Evolutionary conservation across 2,329 filamentous ascomycete species (phyloP).

Genomic region (Cytospora leucostoma): DNA sequence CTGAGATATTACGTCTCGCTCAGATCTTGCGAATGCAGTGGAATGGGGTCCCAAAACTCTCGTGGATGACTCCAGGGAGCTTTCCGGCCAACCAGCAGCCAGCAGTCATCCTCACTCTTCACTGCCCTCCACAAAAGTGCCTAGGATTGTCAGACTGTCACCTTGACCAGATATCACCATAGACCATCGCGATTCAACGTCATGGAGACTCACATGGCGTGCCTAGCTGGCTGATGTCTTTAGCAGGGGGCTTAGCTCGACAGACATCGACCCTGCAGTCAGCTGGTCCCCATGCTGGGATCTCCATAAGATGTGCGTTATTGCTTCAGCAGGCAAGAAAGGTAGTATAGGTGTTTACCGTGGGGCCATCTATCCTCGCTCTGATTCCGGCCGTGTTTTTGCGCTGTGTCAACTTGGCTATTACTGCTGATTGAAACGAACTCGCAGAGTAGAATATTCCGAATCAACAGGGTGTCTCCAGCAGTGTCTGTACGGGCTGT

Average conservation of each 20-base stretch:
- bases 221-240: not conserved
- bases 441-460: not conserved
- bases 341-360: not conserved
- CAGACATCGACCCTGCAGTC: not conserved
- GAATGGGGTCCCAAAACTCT: not conserved
- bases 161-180: not conserved
- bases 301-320: not conserved
- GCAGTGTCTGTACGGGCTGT: constrained; percentile 2
- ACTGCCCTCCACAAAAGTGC: not conserved
- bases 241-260: not conserved
- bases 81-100: not conserved
- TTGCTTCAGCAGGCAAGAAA: not conserved
- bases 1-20: not conserved
- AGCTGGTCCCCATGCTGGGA: not conserved
- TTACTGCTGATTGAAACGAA: not conserved
- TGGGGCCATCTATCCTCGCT: not conserved
- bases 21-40: not conserved
- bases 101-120: not conserved
- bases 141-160: not conserved
- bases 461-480: not conserved
- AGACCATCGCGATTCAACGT: not conserved
- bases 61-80: not conserved
- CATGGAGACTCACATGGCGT: not conserved
- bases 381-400: not conserved
- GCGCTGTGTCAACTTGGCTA: not conserved